Conservation (phyloP, 2,329 filamentous ascomycete genomes). For the Raffaelea ambrosiae region DNA sequence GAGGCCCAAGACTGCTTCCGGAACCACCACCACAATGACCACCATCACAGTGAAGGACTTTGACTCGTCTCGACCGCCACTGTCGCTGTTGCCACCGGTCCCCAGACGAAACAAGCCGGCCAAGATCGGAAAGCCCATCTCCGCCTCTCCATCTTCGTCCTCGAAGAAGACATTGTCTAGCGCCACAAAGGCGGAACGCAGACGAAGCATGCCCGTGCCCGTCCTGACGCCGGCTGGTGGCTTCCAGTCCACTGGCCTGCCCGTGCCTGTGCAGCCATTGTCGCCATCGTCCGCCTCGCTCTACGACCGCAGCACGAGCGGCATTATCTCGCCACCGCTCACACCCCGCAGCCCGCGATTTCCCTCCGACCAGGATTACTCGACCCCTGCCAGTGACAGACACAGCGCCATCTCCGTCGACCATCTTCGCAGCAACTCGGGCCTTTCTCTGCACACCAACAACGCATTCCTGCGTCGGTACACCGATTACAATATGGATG, state of each 20-base stretch:
- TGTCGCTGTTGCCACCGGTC: not conserved
- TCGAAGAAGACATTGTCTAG: not conserved
- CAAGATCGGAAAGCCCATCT: not conserved
- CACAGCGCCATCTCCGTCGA: conserved; percentile 6
- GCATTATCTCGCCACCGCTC: conserved; percentile 1
- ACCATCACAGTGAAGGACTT: not conserved
- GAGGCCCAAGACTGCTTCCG: not conserved
- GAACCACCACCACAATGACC: not conserved
- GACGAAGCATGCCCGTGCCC: conserved; percentile 6
- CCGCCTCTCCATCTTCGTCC: no score
- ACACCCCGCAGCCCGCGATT: conserved; percentile 3
- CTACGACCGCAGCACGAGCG: not conserved
- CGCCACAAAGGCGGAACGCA: conserved; percentile 7
- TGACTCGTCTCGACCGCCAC: not conserved
- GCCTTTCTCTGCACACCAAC: conserved; percentile 35
- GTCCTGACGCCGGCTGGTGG: not conserved
- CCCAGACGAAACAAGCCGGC: not conserved
- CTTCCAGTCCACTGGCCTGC: not conserved
- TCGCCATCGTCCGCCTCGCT: not conserved
- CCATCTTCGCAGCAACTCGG: conserved; percentile 35
- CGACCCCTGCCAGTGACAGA: not conserved
- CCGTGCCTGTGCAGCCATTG: not conserved
- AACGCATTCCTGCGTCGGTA: conserved; percentile 35
- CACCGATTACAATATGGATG: conserved; percentile 34
- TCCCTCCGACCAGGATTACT: not conserved